These are phyloP conservation scores for Teunomyces cretensis DNA, from an alignment of 805 yeast genomes.

Conservation along the genomic window DNA sequence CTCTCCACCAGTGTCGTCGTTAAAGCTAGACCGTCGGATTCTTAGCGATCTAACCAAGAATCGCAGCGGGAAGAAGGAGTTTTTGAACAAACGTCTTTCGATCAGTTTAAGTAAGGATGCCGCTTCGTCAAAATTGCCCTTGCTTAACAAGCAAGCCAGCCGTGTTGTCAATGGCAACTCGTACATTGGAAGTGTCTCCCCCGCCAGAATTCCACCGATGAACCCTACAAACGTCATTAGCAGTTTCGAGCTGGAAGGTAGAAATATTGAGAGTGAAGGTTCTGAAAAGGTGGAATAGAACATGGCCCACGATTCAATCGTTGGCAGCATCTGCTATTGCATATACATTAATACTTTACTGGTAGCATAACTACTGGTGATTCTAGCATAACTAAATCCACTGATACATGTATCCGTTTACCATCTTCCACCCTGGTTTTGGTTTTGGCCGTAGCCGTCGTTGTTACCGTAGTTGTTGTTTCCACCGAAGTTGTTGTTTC, in stretches of 20 bases:
- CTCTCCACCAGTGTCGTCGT: constrained; percentile 25
- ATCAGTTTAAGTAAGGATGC: constrained; percentile 12
- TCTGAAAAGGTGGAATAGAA: constrained; percentile 23
- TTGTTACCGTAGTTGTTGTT: constrained; percentile 8
- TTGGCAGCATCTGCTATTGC: neutral
- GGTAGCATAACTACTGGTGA: neutral
- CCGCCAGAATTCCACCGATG: neutral
- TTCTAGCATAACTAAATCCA: neutral
- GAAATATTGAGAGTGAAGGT: constrained; percentile 22
- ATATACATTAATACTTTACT: neutral
- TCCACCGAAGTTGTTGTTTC: constrained; percentile 1
- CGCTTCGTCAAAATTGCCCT: constrained; percentile 19
- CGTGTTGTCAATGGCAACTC: constrained; percentile 13
- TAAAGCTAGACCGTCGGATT: constrained; percentile 1
- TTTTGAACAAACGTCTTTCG: constrained; percentile 16
- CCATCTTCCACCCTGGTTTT: constrained; percentile 14
- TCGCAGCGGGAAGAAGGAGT: neutral
- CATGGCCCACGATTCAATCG: too few relatives aligned
- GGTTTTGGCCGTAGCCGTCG: constrained; percentile 4
- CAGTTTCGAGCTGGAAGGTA: constrained; percentile 12
- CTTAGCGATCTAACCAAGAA: neutral
- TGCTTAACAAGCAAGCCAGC: constrained; percentile 38
- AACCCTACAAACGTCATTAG: constrained; percentile 19
- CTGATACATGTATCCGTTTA: neutral
- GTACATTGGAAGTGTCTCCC: neutral